Percentiles rank a stretch among this genome's conserved stretches.
Conservation (phyloP, 345 rosid species). For the Jatropha curcas region DNA sequence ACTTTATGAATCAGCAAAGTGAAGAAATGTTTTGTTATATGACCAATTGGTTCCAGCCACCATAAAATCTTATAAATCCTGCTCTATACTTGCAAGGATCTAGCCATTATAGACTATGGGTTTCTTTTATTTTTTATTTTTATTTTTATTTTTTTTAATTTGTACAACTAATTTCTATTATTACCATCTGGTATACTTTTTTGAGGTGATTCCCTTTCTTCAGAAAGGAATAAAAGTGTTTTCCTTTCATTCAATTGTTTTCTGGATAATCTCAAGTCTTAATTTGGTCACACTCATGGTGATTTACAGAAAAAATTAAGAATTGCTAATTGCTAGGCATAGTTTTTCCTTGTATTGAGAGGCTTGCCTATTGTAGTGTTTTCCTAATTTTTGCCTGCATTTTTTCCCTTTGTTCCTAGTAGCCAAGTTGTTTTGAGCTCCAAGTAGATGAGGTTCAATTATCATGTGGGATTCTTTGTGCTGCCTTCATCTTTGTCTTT, state of each 20-base stretch:
- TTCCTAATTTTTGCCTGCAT: neutral
- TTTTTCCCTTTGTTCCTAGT: neutral
- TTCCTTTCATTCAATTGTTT: neutral
- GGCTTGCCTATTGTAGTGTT: neutral
- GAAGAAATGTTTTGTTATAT: too few species aligned
- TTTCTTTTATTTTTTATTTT: too few species aligned
- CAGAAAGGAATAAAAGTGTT: neutral
- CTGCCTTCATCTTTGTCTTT: too few species aligned
- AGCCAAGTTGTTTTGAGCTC: neutral
- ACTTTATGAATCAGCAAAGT: too few species aligned
- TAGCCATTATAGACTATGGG: too few species aligned
- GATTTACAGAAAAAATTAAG: neutral
- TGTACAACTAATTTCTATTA: too few species aligned
- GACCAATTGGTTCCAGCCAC: too few species aligned
- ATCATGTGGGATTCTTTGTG: too few species aligned
- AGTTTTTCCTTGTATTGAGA: neutral
- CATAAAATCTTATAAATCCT: too few species aligned
- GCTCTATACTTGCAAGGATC: too few species aligned
- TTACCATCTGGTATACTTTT: too few species aligned
- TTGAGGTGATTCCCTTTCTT: neutral
- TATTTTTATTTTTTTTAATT: too few species aligned
- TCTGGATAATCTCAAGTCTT: neutral
- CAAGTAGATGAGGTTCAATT: neutral
- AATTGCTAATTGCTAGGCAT: neutral
- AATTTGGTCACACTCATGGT: neutral